Evolutionary conservation across 2,329 filamentous ascomycete species (phyloP).

Genomic region (Ophiocordyceps camponoti-floridani): DNA sequence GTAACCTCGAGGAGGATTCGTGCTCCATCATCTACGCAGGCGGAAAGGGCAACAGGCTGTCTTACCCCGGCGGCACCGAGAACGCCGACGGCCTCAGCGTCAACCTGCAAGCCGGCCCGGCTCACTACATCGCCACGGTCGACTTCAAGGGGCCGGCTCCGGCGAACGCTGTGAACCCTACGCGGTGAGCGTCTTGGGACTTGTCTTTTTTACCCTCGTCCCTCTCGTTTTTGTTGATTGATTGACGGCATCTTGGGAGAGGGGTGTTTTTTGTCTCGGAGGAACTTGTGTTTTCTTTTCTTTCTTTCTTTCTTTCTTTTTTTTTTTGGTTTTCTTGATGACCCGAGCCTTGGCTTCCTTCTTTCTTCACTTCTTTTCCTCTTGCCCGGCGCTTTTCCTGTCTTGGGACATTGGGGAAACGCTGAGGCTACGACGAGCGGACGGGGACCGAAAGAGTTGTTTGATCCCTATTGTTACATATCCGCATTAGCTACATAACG

Average conservation of each 20-base stretch:
- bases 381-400: neutral
- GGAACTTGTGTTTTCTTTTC: neutral
- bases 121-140: neutral
- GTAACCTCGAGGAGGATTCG: slow-evolving; percentile 7
- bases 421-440: neutral
- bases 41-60: slow-evolving; percentile 16
- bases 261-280: neutral
- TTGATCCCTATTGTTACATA: neutral
- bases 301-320: neutral
- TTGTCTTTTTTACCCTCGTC: neutral
- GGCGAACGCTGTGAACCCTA: no score
- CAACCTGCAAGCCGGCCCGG: slow-evolving; percentile 12
- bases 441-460: neutral
- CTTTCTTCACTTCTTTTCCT: neutral
- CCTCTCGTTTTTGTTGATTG: neutral
- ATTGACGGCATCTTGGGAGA: neutral
- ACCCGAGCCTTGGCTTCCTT: neutral
- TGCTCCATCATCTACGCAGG: slow-evolving; percentile 23
- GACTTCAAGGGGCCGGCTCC: neutral
- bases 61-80: slow-evolving; percentile 19
- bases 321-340: neutral
- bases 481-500: neutral
- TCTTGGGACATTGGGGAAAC: neutral
- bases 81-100: slow-evolving; percentile 20
- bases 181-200: no score